Percentiles rank a stretch among this genome's conserved stretches.
These are phyloP conservation scores for Alternaria sp. DNA, from an alignment of 2,329 filamentous ascomycete genomes.

Conservation along the genomic window DNA sequence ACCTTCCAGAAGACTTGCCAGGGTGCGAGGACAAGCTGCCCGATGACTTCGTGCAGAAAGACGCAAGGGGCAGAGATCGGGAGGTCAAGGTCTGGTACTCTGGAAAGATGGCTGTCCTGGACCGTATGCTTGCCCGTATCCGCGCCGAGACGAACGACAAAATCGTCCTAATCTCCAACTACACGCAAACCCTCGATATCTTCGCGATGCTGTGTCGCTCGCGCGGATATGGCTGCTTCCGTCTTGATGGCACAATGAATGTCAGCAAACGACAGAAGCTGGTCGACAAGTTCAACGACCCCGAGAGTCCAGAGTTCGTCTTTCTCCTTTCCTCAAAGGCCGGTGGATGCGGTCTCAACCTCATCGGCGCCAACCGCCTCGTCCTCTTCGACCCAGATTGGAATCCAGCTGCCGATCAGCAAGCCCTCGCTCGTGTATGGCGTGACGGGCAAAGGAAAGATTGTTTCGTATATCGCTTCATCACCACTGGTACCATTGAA, in stretches of 20 bases:
- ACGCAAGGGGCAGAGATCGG: conserved; percentile 84
- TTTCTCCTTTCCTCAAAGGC: conserved; percentile 98
- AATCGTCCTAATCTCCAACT: conserved; percentile 98
- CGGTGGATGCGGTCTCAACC: conserved; percentile 93
- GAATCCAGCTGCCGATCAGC: conserved; percentile 98
- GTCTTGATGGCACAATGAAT: conserved; percentile 96
- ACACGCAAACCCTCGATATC: conserved; percentile 93
- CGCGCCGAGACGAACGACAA: conserved; percentile 98
- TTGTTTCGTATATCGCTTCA: conserved; percentile 99
- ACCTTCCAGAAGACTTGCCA: conserved; percentile 81
- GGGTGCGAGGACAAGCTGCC: conserved; percentile 85
- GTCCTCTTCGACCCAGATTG: conserved; percentile 94
- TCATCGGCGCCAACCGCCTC: conserved; percentile 92
- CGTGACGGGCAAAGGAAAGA: conserved; percentile 99
- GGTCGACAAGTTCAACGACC: conserved; percentile 97
- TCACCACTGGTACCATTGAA: conserved; percentile 95
- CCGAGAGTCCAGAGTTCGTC: conserved; percentile 86
- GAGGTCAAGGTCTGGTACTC: conserved; percentile 96
- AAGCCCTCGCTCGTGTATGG: conserved; percentile 96
- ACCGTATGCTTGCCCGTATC: conserved; percentile 95
- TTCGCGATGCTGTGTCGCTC: conserved; percentile 90
- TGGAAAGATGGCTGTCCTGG: conserved; percentile 98
- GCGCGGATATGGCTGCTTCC: conserved; percentile 82
- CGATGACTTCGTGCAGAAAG: conserved; percentile 87
- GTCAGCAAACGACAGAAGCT: conserved; percentile 97